These are phyloP conservation scores for Sporodiniella umbellata DNA, from an alignment of 371 early-diverging fungal species.

Conservation along the genomic window DNA sequence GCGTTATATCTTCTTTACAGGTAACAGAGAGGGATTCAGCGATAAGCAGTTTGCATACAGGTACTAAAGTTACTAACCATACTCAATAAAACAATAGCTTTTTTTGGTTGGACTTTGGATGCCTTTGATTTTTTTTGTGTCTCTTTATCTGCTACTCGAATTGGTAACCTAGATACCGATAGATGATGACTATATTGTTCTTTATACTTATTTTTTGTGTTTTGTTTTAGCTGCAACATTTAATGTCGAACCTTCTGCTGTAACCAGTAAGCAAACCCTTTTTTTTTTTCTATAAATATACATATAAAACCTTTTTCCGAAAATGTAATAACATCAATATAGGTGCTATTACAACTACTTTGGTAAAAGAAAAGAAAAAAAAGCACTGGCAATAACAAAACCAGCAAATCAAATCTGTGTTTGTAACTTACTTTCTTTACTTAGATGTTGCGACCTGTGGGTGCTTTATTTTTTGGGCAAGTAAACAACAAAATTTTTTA, in stretches of 20 bases:
- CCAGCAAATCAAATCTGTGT: too few relatives aligned
- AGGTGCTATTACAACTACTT: constrained; percentile 45
- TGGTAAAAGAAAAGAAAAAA: constrained; percentile 28
- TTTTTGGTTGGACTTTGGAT: constrained; percentile 74
- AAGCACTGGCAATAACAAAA: too few relatives aligned
- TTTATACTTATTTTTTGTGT: background rate
- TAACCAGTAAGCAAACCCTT: constrained; percentile 43
- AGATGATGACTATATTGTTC: too few relatives aligned
- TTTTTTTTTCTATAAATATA: too few relatives aligned
- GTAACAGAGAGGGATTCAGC: constrained; percentile 18
- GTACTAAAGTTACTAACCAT: too few relatives aligned
- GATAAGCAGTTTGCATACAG: too few relatives aligned
- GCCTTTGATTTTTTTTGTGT: constrained; percentile 72
- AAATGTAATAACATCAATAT: too few relatives aligned
- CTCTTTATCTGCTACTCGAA: constrained; percentile 40
- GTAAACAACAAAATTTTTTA: too few relatives aligned
- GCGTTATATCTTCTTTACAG: constrained; percentile 39
- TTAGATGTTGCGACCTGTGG: constrained; percentile 65
- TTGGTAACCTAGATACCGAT: constrained; percentile 31
- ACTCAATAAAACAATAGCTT: constrained; percentile 41
- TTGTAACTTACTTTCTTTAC: too few relatives aligned
- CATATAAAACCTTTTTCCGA: background rate
- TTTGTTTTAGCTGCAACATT: constrained; percentile 48
- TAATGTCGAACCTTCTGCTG: constrained; percentile 47
- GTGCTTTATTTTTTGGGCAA: constrained; percentile 71